These are phyloP conservation scores for Tagetes patula DNA, from an alignment of 129 eudicot species.

Conservation along the genomic window DNA sequence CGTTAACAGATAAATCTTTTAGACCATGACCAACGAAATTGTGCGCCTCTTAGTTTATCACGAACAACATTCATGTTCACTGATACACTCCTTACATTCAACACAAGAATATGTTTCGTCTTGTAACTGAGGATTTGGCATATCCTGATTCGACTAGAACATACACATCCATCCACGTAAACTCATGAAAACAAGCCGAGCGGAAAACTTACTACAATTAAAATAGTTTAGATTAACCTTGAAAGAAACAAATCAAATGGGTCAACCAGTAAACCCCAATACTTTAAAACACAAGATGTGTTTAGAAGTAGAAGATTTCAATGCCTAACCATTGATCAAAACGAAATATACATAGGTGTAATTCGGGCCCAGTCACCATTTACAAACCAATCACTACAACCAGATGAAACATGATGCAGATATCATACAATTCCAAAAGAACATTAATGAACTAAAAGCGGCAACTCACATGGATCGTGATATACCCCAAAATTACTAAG, in stretches of 20 bases:
- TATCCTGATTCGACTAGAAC: no score
- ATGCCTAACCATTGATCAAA: constrained; percentile 25
- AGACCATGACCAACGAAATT: no score
- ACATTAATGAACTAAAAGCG: constrained; percentile 26
- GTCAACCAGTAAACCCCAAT: no score
- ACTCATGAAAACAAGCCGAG: not conserved
- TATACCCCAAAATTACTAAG: constrained; percentile 24
- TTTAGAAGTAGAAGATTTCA: not conserved
- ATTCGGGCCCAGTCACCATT: constrained; percentile 22
- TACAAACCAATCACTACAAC: constrained; percentile 37
- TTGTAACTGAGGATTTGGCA: no score
- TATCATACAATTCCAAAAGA: constrained; percentile 37
- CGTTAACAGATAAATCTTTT: no score
- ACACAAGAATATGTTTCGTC: no score
- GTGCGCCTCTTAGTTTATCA: no score
- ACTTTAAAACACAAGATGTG: not conserved
- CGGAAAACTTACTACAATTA: no score
- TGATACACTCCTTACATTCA: no score
- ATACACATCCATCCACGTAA: not conserved
- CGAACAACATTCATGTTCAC: no score
- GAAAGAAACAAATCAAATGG: no score
- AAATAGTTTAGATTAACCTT: no score
- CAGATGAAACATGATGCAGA: constrained; percentile 30
- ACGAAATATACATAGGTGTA: constrained; percentile 31
- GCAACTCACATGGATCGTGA: not conserved